phyloP scores from a whole-genome alignment of 2,329 filamentous ascomycete genomes.

The Pleurostoma richardsiae region DNA sequence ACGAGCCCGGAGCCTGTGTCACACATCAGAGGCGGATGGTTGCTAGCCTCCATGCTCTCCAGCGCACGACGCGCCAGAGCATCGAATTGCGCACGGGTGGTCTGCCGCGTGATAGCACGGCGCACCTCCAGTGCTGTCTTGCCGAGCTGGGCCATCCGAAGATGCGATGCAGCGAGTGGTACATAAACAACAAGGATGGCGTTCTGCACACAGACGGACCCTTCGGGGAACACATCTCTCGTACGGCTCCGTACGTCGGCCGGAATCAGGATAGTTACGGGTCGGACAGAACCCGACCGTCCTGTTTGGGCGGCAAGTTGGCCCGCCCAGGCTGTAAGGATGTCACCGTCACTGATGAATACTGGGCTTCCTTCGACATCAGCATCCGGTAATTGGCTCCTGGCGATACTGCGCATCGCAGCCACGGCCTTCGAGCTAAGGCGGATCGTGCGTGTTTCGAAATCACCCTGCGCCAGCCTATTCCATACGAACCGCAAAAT shows the following conservation, averaged over 20 bases:
- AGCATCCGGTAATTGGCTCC: not conserved
- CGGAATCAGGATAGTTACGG: not conserved
- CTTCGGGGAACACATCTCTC: not conserved
- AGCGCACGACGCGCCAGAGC: not conserved
- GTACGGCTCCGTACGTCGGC: not conserved
- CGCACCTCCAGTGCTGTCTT: not conserved
- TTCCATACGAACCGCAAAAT: not conserved
- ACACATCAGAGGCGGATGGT: not conserved
- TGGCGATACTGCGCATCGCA: not conserved
- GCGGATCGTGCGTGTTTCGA: not conserved
- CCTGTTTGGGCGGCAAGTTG: no score
- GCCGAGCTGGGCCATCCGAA: not conserved
- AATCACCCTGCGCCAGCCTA: not conserved
- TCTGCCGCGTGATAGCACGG: not conserved
- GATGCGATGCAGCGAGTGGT: not conserved
- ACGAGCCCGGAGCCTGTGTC: not conserved
- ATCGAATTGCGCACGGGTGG: not conserved
- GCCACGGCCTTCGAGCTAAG: not conserved
- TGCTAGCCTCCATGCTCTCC: not conserved
- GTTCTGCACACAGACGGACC: not conserved
- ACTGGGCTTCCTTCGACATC: not conserved
- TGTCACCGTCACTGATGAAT: no score
- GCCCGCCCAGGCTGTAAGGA: no score
- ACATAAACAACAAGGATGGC: not conserved
- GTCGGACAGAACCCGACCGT: not conserved